These are phyloP conservation scores for Paramecium sexaurelia DNA, from an alignment of 73 alveolate species.

Conservation along the genomic window DNA sequence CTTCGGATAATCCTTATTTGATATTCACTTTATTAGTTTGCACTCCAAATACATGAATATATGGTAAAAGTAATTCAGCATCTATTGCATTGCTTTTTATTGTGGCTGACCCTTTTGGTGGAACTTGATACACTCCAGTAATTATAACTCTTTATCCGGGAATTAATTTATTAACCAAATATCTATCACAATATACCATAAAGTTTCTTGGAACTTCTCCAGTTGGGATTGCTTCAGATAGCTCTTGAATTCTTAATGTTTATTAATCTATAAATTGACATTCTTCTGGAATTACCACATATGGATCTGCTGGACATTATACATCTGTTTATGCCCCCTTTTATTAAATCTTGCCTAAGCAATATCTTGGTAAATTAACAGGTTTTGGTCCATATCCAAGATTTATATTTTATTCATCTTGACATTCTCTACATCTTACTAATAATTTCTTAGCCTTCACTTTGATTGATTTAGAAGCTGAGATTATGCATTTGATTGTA, in stretches of 20 bases:
- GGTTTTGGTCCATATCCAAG: constrained; percentile 20
- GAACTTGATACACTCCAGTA: constrained; percentile 90
- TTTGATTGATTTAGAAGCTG: constrained; percentile 18
- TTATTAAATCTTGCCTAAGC: background rate
- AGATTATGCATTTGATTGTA: constrained; percentile 21
- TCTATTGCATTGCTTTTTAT: constrained; percentile 57
- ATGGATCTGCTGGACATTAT: constrained; percentile 94
- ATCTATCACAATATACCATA: constrained; percentile 90
- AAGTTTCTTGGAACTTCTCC: constrained; percentile 99
- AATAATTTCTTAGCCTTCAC: background rate
- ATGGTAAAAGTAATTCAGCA: constrained; percentile 33
- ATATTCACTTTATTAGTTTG: constrained; percentile 53
- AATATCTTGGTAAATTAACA: constrained; percentile 20
- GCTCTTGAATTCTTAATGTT: constrained; percentile 95
- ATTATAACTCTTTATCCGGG: constrained; percentile 98
- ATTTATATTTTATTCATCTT: background rate
- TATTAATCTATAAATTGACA: constrained; percentile 93
- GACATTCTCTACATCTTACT: constrained; percentile 19
- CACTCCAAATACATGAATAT: constrained; percentile 59
- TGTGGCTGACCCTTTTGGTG: constrained; percentile 76
- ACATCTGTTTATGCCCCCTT: background rate
- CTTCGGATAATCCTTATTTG: constrained; percentile 74
- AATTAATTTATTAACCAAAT: constrained; percentile 90
- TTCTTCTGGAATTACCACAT: constrained; percentile 87
- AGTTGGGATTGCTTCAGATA: constrained; percentile 98